Evolutionary conservation across 306 rosid species (phyloP).

Genomic region (Medicago arabica): DNA sequence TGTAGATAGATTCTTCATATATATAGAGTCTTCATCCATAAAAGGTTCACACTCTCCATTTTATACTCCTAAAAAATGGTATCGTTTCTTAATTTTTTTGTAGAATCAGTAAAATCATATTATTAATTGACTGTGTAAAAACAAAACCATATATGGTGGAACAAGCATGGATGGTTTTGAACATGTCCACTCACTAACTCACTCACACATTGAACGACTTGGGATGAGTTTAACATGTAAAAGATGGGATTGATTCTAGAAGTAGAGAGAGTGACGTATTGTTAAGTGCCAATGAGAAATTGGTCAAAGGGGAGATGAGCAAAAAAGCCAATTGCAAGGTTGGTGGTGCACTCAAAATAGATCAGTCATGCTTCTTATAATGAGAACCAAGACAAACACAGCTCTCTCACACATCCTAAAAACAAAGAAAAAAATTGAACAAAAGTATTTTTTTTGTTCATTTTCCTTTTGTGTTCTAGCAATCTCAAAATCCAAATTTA

Average conservation of each 20-base stretch:
- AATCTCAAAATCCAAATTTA: too few species aligned
- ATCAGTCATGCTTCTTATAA: constrained; percentile 38
- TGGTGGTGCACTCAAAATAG: constrained; percentile 44
- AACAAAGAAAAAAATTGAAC: too few species aligned
- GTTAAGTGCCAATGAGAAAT: constrained; percentile 5
- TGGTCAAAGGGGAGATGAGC: constrained; percentile 49
- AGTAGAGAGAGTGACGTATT: constrained; percentile 25
- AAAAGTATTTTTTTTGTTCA: too few species aligned
- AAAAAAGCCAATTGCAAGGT: constrained; percentile 15
- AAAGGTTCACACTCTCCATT: not conserved
- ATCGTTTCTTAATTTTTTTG: too few species aligned
- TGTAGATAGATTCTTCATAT: too few species aligned
- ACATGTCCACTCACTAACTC: constrained; percentile 32
- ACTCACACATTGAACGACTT: constrained; percentile 34
- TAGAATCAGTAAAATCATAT: not conserved
- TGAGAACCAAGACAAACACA: constrained; percentile 36
- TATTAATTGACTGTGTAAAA: not conserved
- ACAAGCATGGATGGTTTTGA: constrained; percentile 33
- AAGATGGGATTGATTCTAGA: constrained; percentile 29
- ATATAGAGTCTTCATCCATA: not conserved
- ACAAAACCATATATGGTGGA: not conserved
- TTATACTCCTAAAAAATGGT: not conserved
- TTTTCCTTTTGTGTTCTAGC: too few species aligned
- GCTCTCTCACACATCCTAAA: too few species aligned
- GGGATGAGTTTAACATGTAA: not conserved